Evolutionary conservation across 1,284 basidiomycete genomes (phyloP).

Genomic region (Chiua sp.): DNA sequence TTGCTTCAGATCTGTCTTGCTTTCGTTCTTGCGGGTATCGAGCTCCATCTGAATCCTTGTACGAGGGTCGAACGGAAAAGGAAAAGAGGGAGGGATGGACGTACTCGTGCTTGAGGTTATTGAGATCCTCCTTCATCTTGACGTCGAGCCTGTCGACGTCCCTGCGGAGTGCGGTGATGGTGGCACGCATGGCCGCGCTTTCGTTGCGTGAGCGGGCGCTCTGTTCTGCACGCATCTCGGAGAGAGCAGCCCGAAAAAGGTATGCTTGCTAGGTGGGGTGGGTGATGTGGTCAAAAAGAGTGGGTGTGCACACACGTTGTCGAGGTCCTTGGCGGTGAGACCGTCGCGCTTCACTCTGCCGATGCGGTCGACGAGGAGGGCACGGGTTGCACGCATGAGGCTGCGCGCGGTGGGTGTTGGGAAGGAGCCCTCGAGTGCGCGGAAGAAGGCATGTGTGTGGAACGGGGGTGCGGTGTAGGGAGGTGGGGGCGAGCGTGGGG

Average conservation of each 20-base stretch:
- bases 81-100: constrained; percentile 33
- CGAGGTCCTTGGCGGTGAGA: constrained; percentile 84
- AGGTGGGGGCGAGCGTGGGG: constrained; percentile 15
- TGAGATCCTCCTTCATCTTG: constrained; percentile 95
- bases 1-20: constrained; percentile 86
- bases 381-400: constrained; percentile 88
- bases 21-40: constrained; percentile 93
- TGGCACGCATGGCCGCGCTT: constrained; percentile 77
- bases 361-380: constrained; percentile 78
- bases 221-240: constrained; percentile 90
- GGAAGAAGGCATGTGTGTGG: constrained; percentile 69
- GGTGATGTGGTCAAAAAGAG: neutral
- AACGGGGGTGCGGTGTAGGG: constrained; percentile 58
- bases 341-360: constrained; percentile 78
- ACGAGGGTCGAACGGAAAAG: constrained; percentile 6
- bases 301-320: constrained; percentile 71
- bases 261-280: constrained; percentile 81
- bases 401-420: constrained; percentile 71
- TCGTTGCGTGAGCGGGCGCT: constrained; percentile 88
- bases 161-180: constrained; percentile 79
- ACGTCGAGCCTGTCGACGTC: constrained; percentile 90
- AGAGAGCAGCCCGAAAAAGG: constrained; percentile 92
- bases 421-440: constrained; percentile 70
- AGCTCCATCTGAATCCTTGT: constrained; percentile 93
- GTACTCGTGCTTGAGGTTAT: constrained; percentile 90